These are phyloP conservation scores for Globisporangium cystogenes DNA, from an alignment of 352 stramenopile species.

Conservation along the genomic window DNA sequence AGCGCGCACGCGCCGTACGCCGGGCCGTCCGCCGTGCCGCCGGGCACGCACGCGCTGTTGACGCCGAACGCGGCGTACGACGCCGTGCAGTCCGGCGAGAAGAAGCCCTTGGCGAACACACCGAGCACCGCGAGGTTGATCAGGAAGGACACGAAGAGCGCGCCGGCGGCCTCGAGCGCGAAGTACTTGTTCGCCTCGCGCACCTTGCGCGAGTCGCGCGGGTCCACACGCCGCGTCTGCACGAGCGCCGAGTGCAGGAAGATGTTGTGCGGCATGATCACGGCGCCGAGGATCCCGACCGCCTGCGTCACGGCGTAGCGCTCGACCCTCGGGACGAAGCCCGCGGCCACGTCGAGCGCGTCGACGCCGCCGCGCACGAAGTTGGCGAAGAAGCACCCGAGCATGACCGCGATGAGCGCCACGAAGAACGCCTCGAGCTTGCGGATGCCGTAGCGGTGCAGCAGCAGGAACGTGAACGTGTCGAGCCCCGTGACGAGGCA, in stretches of 20 bases:
- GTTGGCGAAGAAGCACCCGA: slow-evolving; percentile 91
- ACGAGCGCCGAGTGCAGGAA: slow-evolving; percentile 90
- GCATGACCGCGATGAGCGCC: slow-evolving; percentile 91
- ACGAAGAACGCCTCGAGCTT: slow-evolving; percentile 94
- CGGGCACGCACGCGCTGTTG: slow-evolving; percentile 72
- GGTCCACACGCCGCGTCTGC: slow-evolving; percentile 51
- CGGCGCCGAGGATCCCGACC: slow-evolving; percentile 91
- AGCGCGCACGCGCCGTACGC: slow-evolving; percentile 53
- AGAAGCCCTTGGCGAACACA: slow-evolving; percentile 94
- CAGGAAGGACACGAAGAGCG: slow-evolving; percentile 92
- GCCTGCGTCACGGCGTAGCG: slow-evolving; percentile 77
- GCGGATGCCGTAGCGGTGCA: slow-evolving; percentile 91
- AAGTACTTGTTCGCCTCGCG: slow-evolving; percentile 92
- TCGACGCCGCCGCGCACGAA: slow-evolving; percentile 82
- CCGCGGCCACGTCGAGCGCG: slow-evolving; percentile 51
- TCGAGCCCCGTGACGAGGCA: slow-evolving; percentile 86
- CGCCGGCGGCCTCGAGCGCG: slow-evolving; percentile 88
- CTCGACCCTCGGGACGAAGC: slow-evolving; percentile 77
- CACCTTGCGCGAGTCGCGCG: slow-evolving; percentile 52
- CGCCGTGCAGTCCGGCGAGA: slow-evolving; percentile 57
- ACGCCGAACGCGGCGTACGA: slow-evolving; percentile 44
- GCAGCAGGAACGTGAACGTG: slow-evolving; percentile 93
- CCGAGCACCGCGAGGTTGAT: slow-evolving; percentile 93
- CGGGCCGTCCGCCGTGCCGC: slow-evolving; percentile 31
- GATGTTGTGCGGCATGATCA: slow-evolving; percentile 95